phyloP scores from a whole-genome alignment of 73 alveolate species.

The Tetrahymena elliotti region DNA sequence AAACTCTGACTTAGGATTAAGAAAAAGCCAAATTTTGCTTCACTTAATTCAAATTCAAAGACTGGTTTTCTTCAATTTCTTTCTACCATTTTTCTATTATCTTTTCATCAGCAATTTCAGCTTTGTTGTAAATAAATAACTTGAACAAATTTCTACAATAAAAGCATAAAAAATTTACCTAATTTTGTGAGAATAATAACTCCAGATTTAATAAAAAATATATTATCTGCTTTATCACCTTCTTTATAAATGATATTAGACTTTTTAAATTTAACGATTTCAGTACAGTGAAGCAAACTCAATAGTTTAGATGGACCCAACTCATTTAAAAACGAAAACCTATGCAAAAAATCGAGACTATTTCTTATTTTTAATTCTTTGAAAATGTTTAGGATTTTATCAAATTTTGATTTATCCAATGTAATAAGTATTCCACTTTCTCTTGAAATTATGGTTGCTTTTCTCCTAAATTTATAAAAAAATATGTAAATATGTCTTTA shows the following conservation, averaged over 20 bases:
- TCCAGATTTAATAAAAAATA: not conserved
- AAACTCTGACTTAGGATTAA: not conserved
- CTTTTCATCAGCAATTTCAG: not conserved
- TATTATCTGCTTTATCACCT: not conserved
- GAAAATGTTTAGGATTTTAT: not conserved
- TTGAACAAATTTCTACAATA: not conserved
- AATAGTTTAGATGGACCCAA: not conserved
- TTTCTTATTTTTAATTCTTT: not conserved
- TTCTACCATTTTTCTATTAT: not conserved
- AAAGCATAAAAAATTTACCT: not conserved
- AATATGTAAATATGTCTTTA: not conserved
- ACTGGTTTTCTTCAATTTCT: not conserved
- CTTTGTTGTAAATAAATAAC: not conserved
- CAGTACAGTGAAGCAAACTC: not conserved
- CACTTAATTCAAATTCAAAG: not conserved
- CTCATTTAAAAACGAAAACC: not conserved
- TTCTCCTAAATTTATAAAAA: not conserved
- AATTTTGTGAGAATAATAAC: not conserved
- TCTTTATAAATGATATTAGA: not conserved
- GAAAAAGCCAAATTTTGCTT: not conserved
- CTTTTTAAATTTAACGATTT: not conserved
- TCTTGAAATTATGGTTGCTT: not conserved
- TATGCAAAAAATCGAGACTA: not conserved
- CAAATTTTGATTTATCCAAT: not conserved
- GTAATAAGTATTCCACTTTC: not conserved